Evolutionary conservation across 2,329 filamentous ascomycete genomes (phyloP), one percentile per base, ranked within the genome.

Genomic region (Hypoxylon sp.): DNA sequence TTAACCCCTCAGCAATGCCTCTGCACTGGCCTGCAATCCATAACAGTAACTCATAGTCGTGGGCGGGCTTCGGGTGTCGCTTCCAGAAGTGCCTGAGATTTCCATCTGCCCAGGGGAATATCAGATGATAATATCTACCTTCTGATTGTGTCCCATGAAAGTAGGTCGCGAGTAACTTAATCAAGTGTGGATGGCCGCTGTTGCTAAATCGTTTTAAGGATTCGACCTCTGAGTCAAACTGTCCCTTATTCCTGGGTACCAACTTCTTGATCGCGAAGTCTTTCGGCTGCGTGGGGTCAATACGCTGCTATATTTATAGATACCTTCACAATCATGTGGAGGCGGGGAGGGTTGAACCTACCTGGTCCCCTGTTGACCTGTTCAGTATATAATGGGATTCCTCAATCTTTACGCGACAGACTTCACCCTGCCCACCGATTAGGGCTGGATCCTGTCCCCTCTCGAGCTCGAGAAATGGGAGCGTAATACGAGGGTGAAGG

Each of bases 91-190:
- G 26, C 11, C 20, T 50, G 1, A 62, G 51, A 9, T 62, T 56
- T 22, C 59, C 59, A 3, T 55, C 38, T 7, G 59, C 59, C 51
- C 59, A 62, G 9, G 59, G 59, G 11, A 62, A 62, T 45, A 62
- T 51, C 8, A 62, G 28, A 24, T 62, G 28, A 26, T 58, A 62
- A 45, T 38, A 16, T 26, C 48, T 38, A 22, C 32, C n/a, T 16
- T 38, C 36, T 16, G 14, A 12, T n/a, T 33, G 26, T 9, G 18
- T 40, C 3, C 16, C 28, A 4, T 52, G 38, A 11, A 9, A 18
- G 16, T 55, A 61, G 1, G 58, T 61, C 7, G 58, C 50, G 18
- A 55, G 26, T 30, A 61, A 45, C 33, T 36, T 54, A n/a, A 61
- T 55, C 9, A 61, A 44, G 40, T 61, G 58, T 14, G 44, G 58